Evolutionary conservation across 345 rosid genomes (phyloP), one percentile per base, ranked within the genome.

Genomic region (Eucalyptus urophylla): DNA sequence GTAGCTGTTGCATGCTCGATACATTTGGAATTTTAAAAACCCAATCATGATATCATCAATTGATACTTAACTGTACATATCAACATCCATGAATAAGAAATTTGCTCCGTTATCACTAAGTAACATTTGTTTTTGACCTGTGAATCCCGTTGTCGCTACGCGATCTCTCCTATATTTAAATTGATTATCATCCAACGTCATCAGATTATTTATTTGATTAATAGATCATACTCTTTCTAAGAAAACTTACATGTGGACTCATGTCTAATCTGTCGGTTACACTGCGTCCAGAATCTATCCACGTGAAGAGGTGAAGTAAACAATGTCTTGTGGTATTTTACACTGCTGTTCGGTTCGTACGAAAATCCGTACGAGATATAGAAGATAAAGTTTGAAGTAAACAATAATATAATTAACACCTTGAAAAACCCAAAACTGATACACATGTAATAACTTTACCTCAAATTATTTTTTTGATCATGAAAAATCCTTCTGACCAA

Each of bases 401-500:
- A 0, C 4, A 56, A 56, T 0, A 4, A 56, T 49, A 14, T 49
- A 49, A 0, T 14, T 49, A 49, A 49, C 2, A 14, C 0, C 16
- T 3, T 14, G 3, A 49, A 49, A 49, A 49, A 49, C 1, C 17
- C 0, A 0, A 49, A 49, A 49, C 1, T 0, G 0, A 49, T 49
- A 49, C 1, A 5, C 7, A 14, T 14, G 0, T 50, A 1, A 50
- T 50, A 50, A 50, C 6, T 50, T 50, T 50, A 14, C 0, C 1
- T 50, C 0, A 50, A 50, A 50, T 50, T 14, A 50, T 50, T 50
- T 50, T 50, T 50, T 50, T 50, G 7, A 50, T 1, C 7, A 50
- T 14, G 0, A 50, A 50, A 50, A 50, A 50, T 0, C 1, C 0
- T 50, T n/a, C n/a, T n/a, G n/a, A n/a, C n/a, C n/a, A n/a, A n/a